Conservation (phyloP, 352 stramenopile species). For the Aphanomyces invadans region DNA sequence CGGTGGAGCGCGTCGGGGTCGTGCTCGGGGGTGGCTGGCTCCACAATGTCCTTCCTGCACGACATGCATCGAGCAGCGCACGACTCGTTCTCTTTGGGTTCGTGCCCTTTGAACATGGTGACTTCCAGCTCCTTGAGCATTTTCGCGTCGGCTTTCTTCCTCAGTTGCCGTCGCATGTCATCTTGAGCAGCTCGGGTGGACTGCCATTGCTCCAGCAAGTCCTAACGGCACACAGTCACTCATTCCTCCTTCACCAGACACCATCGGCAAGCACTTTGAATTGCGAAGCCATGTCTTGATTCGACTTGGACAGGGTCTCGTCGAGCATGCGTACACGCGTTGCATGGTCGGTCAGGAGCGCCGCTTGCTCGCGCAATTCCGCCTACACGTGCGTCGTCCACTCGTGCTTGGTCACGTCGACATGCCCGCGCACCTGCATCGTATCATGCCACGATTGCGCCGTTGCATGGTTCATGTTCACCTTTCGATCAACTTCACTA, state of each 20-base stretch:
- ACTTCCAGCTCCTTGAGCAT: neutral
- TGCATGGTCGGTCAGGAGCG: neutral
- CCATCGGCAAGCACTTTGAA: neutral
- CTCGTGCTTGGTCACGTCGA: too few species aligned
- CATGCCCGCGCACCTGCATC: too few species aligned
- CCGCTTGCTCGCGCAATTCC: neutral
- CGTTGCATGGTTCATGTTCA: too few species aligned
- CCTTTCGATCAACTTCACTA: too few species aligned
- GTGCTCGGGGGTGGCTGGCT: neutral
- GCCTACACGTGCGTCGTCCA: neutral
- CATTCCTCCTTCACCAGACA: neutral
- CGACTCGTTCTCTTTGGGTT: neutral
- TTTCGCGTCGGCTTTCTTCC: neutral
- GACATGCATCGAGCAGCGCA: slow-evolving; percentile 9
- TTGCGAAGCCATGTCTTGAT: neutral
- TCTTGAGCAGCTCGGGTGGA: neutral
- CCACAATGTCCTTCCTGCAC: slow-evolving; percentile 2
- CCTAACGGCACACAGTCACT: neutral
- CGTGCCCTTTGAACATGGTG: too few species aligned
- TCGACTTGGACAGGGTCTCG: neutral
- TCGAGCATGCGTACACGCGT: too few species aligned
- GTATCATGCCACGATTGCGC: too few species aligned
- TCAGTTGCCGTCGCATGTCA: neutral
- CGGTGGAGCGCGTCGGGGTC: neutral
- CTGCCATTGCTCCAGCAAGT: neutral